Base-by-base conservation (phyloP, 2,329 filamentous ascomycete species). In the Ophiocordyceps sinensis region DNA sequence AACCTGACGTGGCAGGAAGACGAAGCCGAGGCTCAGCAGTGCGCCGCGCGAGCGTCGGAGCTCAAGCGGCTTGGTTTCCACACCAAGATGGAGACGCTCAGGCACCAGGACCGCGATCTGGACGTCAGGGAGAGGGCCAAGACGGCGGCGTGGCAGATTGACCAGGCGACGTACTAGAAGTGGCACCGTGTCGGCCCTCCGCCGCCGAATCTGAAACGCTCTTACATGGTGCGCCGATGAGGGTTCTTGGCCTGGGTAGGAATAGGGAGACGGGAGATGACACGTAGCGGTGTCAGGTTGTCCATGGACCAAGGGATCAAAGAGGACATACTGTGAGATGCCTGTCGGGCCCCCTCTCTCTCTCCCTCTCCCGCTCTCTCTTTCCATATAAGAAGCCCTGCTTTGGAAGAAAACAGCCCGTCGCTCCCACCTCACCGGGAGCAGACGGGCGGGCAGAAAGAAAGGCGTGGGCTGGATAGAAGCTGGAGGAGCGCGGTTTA, bases 1-100 rank as follows among this genome's bases (percentile, higher is more conserved):
- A 95, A 95, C 56, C 71, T 98, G 36, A 83, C 85, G 0, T 93
- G 82, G 69, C 71, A 80, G 46, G 88, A 95, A 46, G 81, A 89
- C 51, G 69, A 73, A 7, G 69, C 62, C 28, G 87, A 94, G 50
- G 65, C 68, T 17, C 64, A 69, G 19, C 75, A 73, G 10, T 85
- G 82, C 46, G 67, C 72, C 28, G 71, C 79, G 50, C 73, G 91
- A 40, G 81, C 79, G 0, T 57, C 64, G 12, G 79, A 83, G 54
- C 67, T 98, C 36, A 74, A 77, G 55, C 73, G 74, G 41, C 60
- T 91, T 23, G 86, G 86, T 0, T 82, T 88, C 47, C 65, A 81
- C 41, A 67, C 73, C 28, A 80, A 77, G 50, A 67, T 89, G 47
- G 69, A 77, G 55, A 65, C 62, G 46, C 61, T 86, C 53, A 64